These are phyloP conservation scores for Yamadazyma akitaensis DNA, from an alignment of 805 yeast genomes.

Conservation along the genomic window DNA sequence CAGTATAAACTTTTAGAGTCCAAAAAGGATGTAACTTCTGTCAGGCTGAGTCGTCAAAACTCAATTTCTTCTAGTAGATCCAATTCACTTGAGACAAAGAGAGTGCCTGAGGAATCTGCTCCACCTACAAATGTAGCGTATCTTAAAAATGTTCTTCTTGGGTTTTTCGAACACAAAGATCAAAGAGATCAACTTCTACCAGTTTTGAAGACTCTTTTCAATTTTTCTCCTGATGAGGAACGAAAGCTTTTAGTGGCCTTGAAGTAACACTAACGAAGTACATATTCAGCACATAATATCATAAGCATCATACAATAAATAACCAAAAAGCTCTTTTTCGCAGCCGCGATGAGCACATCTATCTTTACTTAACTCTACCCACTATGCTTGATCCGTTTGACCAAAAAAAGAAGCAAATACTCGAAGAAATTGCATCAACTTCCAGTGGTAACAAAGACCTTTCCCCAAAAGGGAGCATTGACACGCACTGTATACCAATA, in stretches of 20 bases:
- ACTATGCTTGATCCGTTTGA: constrained; percentile 53
- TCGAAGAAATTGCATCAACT: constrained; percentile 49
- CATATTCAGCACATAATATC: not conserved
- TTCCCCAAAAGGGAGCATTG: constrained; percentile 91
- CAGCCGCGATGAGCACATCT: constrained; percentile 5
- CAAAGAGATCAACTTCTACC: constrained; percentile 84
- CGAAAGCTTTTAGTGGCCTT: constrained; percentile 61
- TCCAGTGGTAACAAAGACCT: constrained; percentile 49
- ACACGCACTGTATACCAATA: constrained; percentile 66
- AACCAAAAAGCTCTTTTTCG: not conserved
- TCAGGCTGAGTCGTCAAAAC: not conserved
- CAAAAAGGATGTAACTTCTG: constrained; percentile 10
- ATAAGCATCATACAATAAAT: too few relatives aligned
- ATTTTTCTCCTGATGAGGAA: constrained; percentile 69
- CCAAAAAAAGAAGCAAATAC: constrained; percentile 57
- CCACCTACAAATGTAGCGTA: constrained; percentile 51
- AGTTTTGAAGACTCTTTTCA: constrained; percentile 73
- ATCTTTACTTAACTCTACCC: not conserved
- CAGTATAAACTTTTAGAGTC: constrained; percentile 50
- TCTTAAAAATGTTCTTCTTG: constrained; percentile 83
- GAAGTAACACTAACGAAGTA: constrained; percentile 19
- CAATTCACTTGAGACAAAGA: constrained; percentile 7
- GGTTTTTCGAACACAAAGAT: constrained; percentile 89
- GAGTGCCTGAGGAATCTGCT: constrained; percentile 5
- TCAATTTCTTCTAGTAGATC: constrained; percentile 8